Evolutionary conservation across 1,284 basidiomycete genomes (phyloP), one percentile per base, ranked within the genome.

Genomic region (Ganoderma multipileum): DNA sequence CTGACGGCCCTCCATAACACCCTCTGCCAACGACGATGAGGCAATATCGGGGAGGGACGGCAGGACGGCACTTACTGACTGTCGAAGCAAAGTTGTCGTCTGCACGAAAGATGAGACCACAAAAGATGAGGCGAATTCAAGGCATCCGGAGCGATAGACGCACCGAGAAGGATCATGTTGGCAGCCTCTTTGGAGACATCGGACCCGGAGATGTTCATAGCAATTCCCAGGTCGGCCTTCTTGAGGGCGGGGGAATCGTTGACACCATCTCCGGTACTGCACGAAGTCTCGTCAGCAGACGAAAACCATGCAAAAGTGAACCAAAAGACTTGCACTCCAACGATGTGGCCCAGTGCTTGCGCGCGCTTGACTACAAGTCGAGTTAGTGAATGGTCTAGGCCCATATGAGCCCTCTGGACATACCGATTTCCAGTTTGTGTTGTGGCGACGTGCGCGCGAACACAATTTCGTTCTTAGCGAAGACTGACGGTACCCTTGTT

Each of bases 161-260:
- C 73, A 86, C 88, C 88, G 11, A 91, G 82, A 6, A 91, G 80
- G 71, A 91, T 90, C 89, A 92, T 91, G 76, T 92, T 88, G 0
- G 90, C 90, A 12, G 90, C 90, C 76, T 91, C 90, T 75, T 91
- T 91, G 0, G 90, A 89, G 18, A 91, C 90, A 72, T 91, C 90
- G 4, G 89, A 90, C 23, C 90, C 90, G 42, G 89, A 90, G 47
- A 91, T 87, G 72, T 90, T 90, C 90, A 92, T 92, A 0, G 91
- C 89, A 74, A 92, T 91, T 59, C 91, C 91, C 39, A 92, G 81
- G 73, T 91, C 90, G 23, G 90, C 90, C 81, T 88, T 89, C 77
- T 91, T 91, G 52, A 91, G 79, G 8, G 90, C 89, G 38, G 89
- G 90, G 0, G 89, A 89, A 72, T 91, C 90, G 73, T 91, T 91